Evolutionary conservation across 2,329 filamentous ascomycete genomes (phyloP), one percentile per base, ranked within the genome.

Genomic region (Cryphonectria carpinicola): DNA sequence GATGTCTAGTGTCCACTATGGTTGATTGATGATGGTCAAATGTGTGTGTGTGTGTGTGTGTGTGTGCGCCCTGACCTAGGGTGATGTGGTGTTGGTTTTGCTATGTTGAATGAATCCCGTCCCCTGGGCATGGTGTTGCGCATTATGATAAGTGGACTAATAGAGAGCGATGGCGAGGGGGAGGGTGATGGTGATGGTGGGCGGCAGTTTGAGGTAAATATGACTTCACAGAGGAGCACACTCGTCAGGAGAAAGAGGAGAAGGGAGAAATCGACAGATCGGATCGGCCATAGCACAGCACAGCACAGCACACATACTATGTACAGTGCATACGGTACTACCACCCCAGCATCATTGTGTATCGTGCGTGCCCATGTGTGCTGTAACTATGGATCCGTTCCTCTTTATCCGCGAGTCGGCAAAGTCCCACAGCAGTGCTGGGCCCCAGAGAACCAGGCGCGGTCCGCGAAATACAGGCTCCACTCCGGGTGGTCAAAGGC

Each of bases 391-490:
- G 19, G 22, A 49, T n/a, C 22, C n/a, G 19, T 22, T 35, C 22
- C 37, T 63, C 39, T 39, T 13, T 14, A 37, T 19, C 37, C 61
- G 25, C 61, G 61, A 64, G n/a, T 64, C 37, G 61, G 37, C 61
- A 41, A 10, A 5, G 61, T n/a, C 39, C 61, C 61, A 64, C 61
- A 28, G 46, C 61, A 32, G 61, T 25, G 25, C 39, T 64, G 61
- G 61, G 41, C 61, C 39, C n/a, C 22, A 46, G 39, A 10, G 39
- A n/a, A 46, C n/a, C n/a, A 64, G 61, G 61, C 61, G 61, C 61
- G 61, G 61, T 64, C 61, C 61, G 39, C 61, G 61, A 64, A 64
- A 64, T 64, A 64, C n/a, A 64, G 61, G 41, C 39, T 43, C 61
- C 61, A 64, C 61, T 46, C n/a, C 11, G n/a, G 22, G 17, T 39